Evolutionary conservation across 2,329 filamentous ascomycete species (phyloP), one percentile per base, ranked within the genome.

Genomic region (Fusarium kyushuense): DNA sequence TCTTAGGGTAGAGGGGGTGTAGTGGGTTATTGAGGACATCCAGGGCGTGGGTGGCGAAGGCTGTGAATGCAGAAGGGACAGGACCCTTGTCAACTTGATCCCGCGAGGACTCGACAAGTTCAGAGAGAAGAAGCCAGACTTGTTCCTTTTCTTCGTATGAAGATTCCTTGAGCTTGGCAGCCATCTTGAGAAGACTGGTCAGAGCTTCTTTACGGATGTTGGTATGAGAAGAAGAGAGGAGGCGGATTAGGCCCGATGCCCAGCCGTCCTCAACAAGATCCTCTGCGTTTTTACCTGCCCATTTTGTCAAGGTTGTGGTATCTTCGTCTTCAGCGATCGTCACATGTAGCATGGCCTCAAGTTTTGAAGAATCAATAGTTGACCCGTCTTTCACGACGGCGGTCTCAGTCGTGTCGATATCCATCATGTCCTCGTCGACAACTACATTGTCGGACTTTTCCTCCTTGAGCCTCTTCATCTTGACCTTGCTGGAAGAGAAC

Each of bases 1-100:
- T 82, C 76, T 97, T 97, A 59, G 89, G 87, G 76, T 97, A 98
- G 36, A 97, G 86, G 63, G 87, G 88, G 75, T 97, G 93, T 17
- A 93, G 84, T 1, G 95, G 95, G 64, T 93, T 90, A 23, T 84
- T 86, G 45, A 97, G 80, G 17, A 97, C 88, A 2, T 86, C 81
- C 10, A 97, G 83, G 2, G 90, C 88, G 67, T 89, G 88, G 46
- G 86, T 84, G 10, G 93, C 90, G 72, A 97, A 96, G 13, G 91
- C 87, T n/a, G 89, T 86, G 8, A 93, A 88, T 14, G 93, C 84
- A 63, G 90, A 93, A 0, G 94, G 90, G 5, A 96, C 82, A 2
- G 90, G 86, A 5, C 80, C 80, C 10, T 81, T 79, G 42, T 87
- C 81, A 46, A 90, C 84, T 35, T 82, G 76, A 10, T 81, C 76